A percentile compares a stretch with the other conserved stretches of the same genome.
These are phyloP conservation scores for Aspergillus bombycis DNA, from an alignment of 2,329 filamentous ascomycete genomes.

Conservation along the genomic window DNA sequence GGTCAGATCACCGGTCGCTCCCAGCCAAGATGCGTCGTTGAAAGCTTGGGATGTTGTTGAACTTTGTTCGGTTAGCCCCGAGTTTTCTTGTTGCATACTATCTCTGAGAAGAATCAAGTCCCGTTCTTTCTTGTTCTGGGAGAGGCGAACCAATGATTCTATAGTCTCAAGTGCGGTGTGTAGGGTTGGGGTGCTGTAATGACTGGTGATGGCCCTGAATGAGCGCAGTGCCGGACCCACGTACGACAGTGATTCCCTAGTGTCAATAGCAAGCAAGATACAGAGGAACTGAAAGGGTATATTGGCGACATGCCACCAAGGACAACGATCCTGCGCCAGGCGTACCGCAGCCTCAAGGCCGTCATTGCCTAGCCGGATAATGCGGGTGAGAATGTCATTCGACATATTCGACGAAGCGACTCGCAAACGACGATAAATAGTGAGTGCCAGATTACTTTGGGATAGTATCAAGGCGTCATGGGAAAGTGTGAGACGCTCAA, in stretches of 20 bases:
- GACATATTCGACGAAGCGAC: conserved; percentile 13
- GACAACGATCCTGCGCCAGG: conserved; percentile 10
- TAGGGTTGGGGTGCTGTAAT: not conserved
- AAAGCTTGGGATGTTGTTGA: not conserved
- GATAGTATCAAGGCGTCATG: conserved; percentile 18
- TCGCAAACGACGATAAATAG: conserved; percentile 21
- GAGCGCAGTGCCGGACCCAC: conserved; percentile 9
- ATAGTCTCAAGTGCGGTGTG: not conserved
- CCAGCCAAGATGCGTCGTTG: not conserved
- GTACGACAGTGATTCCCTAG: conserved; percentile 5
- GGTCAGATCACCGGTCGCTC: not conserved
- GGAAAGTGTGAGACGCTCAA: conserved; percentile 5
- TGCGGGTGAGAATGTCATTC: conserved; percentile 8
- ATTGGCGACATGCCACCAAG: conserved; percentile 24
- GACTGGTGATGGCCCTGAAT: not conserved
- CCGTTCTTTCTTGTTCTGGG: not conserved
- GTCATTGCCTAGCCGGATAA: conserved; percentile 13
- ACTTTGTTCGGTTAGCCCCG: not conserved
- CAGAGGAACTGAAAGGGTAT: conserved; percentile 20
- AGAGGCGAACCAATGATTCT: conserved; percentile 2
- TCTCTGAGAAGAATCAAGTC: conserved; percentile 1
- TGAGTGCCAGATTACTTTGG: conserved; percentile 17
- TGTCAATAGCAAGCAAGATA: conserved; percentile 15
- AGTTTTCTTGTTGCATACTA: not conserved
- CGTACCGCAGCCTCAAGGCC: conserved; percentile 14